Percentiles rank a stretch among this genome's conserved stretches.
phyloP scores from a whole-genome alignment of 31 red algal genomes.

The Endocladia muricata region DNA sequence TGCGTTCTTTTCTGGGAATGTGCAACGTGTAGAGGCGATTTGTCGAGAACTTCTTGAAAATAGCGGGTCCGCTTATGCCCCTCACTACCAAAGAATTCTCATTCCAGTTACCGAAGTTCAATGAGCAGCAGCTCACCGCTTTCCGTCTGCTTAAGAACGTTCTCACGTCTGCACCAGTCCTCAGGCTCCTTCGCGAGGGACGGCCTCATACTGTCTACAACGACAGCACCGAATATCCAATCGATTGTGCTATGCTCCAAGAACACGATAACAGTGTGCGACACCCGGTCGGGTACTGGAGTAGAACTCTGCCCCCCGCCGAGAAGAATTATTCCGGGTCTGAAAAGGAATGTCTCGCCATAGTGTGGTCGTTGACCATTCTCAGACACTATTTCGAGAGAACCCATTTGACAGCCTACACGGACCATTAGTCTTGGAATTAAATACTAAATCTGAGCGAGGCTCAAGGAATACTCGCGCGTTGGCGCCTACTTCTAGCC shows the following conservation, averaged over 20 bases:
- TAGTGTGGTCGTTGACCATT: conserved; percentile 15
- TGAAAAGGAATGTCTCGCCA: conserved; percentile 36
- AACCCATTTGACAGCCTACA: conserved; percentile 11
- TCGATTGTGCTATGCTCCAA: conserved; percentile 35
- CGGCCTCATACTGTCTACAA: conserved; percentile 19
- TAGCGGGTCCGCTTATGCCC: conserved; percentile 5
- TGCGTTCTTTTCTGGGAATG: conserved; percentile 18
- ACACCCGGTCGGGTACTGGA: conserved; percentile 12
- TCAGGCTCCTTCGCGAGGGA: conserved; percentile 4
- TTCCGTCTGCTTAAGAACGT: not conserved
- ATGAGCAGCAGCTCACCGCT: not conserved
- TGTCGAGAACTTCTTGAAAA: not conserved
- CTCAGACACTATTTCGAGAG: conserved; percentile 18
- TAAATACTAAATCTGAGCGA: conserved; percentile 22
- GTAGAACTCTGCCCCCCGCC: not conserved
- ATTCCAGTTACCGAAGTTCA: not conserved
- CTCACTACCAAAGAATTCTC: conserved; percentile 19
- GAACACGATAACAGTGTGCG: conserved; percentile 11
- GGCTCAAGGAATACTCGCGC: not conserved
- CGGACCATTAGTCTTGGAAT: not conserved
- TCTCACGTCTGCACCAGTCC: conserved; percentile 4
- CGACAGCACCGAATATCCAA: conserved; percentile 11
- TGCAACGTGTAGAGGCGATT: conserved; percentile 30
- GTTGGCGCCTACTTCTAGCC: conserved; percentile 22
- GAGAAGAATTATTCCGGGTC: conserved; percentile 28